Percentiles rank a stretch among this genome's conserved stretches.
These are phyloP conservation scores for Misopates orontium DNA, from an alignment of 257 asterid species.

Conservation along the genomic window DNA sequence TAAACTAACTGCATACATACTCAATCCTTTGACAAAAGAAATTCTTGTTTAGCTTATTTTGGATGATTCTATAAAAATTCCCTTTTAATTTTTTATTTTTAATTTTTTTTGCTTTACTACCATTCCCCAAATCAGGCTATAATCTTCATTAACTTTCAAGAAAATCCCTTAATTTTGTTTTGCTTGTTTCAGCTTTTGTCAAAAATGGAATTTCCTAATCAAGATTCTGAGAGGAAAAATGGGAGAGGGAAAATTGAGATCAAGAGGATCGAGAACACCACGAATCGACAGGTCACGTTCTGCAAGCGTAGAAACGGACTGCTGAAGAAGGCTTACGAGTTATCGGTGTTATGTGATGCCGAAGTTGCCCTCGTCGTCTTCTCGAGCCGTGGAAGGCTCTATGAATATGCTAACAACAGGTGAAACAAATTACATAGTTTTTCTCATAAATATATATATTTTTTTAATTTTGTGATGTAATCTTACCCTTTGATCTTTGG, in stretches of 20 bases:
- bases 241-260: constrained; percentile 86
- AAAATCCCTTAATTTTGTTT: constrained; percentile 34
- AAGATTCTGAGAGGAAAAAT: constrained; percentile 60
- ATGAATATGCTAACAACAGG: constrained; percentile 91
- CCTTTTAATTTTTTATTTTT: too few species aligned
- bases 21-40: constrained; percentile 17
- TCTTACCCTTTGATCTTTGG: constrained; percentile 14
- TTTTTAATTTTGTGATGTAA: background rate
- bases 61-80: constrained; percentile 30
- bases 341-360: constrained; percentile 88
- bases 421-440: background rate
- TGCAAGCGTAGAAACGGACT: constrained; percentile 86
- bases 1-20: constrained; percentile 26
- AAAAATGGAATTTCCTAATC: constrained; percentile 59
- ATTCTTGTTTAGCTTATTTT: constrained; percentile 44
- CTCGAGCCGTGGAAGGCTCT: constrained; percentile 84
- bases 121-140: constrained; percentile 31
- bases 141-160: constrained; percentile 32
- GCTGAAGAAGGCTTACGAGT: constrained; percentile 85
- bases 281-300: constrained; percentile 86
- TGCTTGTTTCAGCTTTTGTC: constrained; percentile 52
- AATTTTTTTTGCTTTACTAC: too few species aligned
- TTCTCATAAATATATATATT: background rate
- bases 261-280: constrained; percentile 86
- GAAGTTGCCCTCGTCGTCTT: constrained; percentile 89